Conservation (phyloP, 441 rosid genomes). For the Eutrema salsugineum region DNA sequence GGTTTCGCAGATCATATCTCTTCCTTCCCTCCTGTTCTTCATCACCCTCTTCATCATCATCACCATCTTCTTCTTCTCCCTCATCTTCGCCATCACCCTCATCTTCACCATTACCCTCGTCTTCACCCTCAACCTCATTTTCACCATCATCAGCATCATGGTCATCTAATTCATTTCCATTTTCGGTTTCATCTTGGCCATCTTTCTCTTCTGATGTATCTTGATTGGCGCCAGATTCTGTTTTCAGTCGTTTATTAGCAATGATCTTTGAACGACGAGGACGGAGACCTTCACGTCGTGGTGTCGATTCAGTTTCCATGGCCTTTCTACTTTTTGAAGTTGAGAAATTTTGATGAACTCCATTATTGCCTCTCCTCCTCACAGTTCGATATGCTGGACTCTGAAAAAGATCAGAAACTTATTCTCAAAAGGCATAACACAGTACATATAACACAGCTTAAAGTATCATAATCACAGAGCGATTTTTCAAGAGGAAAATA, state of each 20-base stretch:
- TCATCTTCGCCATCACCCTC: slow-evolving; percentile 74
- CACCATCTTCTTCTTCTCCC: slow-evolving; percentile 65
- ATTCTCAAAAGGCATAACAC: slow-evolving; percentile 19
- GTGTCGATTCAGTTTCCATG: slow-evolving; percentile 50
- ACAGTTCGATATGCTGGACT: slow-evolving; percentile 56
- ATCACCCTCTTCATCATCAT: slow-evolving; percentile 84
- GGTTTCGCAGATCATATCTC: slow-evolving; percentile 96
- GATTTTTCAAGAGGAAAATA: slow-evolving; percentile 20
- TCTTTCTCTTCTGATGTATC: slow-evolving; percentile 77
- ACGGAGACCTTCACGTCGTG: slow-evolving; percentile 97
- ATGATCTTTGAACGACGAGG: slow-evolving; percentile 78
- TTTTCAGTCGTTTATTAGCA: slow-evolving; percentile 47
- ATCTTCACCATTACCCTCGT: slow-evolving; percentile 49
- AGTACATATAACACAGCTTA: slow-evolving; percentile 1
- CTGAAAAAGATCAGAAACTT: slow-evolving; percentile 45
- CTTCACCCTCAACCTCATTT: slow-evolving; percentile 62
- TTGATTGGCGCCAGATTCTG: slow-evolving; percentile 67
- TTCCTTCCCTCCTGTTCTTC: slow-evolving; percentile 97
- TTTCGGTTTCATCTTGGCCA: slow-evolving; percentile 80
- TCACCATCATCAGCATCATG: slow-evolving; percentile 70
- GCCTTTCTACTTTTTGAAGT: slow-evolving; percentile 55
- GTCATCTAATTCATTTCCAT: slow-evolving; percentile 82
- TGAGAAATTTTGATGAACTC: slow-evolving; percentile 55
- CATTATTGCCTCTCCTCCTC: slow-evolving; percentile 58
- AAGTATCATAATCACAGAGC: not conserved